Evolutionary conservation across 2,329 filamentous ascomycete species (phyloP).

Genomic region (Trichoderma breve): DNA sequence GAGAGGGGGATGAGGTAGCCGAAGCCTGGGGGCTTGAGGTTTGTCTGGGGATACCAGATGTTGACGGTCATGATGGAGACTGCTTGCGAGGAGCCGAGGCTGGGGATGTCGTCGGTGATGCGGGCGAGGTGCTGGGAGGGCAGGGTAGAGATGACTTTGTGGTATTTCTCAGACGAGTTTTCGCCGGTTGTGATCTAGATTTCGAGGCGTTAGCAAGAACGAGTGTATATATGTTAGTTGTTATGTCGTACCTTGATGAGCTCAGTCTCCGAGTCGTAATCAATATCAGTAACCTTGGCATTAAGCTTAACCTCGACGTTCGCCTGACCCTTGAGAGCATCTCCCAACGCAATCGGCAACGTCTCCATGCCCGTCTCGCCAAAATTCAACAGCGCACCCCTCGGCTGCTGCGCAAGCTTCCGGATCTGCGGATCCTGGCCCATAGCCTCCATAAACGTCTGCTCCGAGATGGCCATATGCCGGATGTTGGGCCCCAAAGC

Average conservation of each 20-base stretch:
- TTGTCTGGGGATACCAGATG: slow-evolving; percentile 70
- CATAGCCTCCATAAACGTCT: slow-evolving; percentile 30
- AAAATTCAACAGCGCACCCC: slow-evolving; percentile 37
- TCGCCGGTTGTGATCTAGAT: slow-evolving; percentile 24
- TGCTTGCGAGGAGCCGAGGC: slow-evolving; percentile 55
- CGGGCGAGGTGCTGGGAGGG: slow-evolving; percentile 46
- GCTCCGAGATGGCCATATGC: slow-evolving; percentile 34
- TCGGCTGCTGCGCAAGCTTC: slow-evolving; percentile 32
- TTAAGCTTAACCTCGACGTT: slow-evolving; percentile 61
- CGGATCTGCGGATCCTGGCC: slow-evolving; percentile 31
- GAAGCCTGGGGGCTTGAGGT: slow-evolving; percentile 69
- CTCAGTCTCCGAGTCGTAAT: slow-evolving; percentile 36
- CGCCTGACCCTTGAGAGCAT: slow-evolving; percentile 46
- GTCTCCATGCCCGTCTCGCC: slow-evolving; percentile 60
- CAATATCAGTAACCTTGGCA: slow-evolving; percentile 48
- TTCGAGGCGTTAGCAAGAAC: background rate
- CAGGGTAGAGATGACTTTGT: slow-evolving; percentile 66
- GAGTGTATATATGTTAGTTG: background rate
- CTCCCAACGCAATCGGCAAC: slow-evolving; percentile 54
- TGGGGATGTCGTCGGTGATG: slow-evolving; percentile 42
- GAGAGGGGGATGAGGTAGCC: slow-evolving; percentile 87
- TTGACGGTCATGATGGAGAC: slow-evolving; percentile 92
- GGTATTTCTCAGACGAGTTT: slow-evolving; percentile 35
- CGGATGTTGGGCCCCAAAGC: slow-evolving; percentile 42
- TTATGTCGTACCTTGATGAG: slow-evolving; percentile 42